These are phyloP conservation scores for Acmispon strigosus DNA, from an alignment of 306 rosid genomes.

Conservation along the genomic window DNA sequence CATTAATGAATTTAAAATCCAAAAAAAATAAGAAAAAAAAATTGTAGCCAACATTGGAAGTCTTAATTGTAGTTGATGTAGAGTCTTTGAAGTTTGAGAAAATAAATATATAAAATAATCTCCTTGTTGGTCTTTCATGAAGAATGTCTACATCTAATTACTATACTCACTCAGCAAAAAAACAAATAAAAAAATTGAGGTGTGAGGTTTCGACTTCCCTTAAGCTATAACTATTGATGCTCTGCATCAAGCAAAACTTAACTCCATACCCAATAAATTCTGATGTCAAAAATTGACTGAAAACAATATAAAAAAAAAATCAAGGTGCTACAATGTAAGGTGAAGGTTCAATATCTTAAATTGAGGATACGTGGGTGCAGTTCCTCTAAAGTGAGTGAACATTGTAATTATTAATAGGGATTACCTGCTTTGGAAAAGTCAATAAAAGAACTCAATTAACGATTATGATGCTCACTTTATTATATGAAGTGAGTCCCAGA, in stretches of 20 bases:
- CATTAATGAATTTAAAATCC: background rate
- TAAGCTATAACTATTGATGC: background rate
- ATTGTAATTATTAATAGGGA: too few relatives aligned
- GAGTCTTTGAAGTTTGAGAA: conserved; percentile 29
- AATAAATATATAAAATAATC: conserved; percentile 14
- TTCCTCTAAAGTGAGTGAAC: too few relatives aligned
- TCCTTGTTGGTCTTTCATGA: background rate
- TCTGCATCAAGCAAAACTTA: background rate
- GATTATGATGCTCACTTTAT: too few relatives aligned
- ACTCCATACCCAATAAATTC: background rate
- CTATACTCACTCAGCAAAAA: background rate
- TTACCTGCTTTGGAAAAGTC: too few relatives aligned
- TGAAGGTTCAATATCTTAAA: background rate
- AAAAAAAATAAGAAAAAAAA: background rate
- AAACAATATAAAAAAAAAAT: background rate
- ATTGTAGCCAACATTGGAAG: conserved; percentile 14
- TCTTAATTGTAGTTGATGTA: conserved; percentile 34
- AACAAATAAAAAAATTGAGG: background rate
- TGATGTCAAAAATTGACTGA: background rate
- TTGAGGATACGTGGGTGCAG: too few relatives aligned
- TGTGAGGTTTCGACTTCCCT: background rate
- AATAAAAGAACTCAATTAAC: too few relatives aligned
- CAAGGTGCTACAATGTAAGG: background rate
- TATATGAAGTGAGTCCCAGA: too few relatives aligned
- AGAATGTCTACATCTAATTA: background rate